Conservation (phyloP, 176 grass and related monocot species). For the Zoysia pacifica region DNA sequence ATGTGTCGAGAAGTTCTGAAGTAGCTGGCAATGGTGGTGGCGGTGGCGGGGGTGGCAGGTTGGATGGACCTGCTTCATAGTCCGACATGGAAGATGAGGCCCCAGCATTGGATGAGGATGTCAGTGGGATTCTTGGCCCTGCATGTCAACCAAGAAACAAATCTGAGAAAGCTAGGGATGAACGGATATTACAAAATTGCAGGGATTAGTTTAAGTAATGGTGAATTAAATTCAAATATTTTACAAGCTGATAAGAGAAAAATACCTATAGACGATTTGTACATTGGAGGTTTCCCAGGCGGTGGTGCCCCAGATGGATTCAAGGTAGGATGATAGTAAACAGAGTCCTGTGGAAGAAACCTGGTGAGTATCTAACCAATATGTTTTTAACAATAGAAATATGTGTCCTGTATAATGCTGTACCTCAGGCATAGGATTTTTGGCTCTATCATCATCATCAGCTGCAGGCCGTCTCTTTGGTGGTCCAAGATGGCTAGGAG, state of each 20-base stretch:
- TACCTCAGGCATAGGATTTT: conserved; percentile 84
- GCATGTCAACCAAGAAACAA: conserved; percentile 41
- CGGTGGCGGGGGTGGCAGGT: conserved; percentile 67
- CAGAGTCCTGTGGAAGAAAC: conserved; percentile 64
- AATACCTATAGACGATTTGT: conserved; percentile 84
- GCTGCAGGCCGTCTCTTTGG: conserved; percentile 68
- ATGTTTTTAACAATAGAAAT: conserved; percentile 26
- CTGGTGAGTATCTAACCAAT: conserved; percentile 38
- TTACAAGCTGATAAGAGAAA: conserved; percentile 2
- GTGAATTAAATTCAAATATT: background rate
- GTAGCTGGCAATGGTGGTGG: conserved; percentile 65
- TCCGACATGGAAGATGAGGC: conserved; percentile 67
- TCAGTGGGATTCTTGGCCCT: conserved; percentile 73
- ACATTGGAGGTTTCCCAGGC: conserved; percentile 92
- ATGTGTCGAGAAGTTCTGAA: conserved; percentile 57
- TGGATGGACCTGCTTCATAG: conserved; percentile 66
- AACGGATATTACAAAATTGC: background rate
- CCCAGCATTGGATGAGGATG: conserved; percentile 54
- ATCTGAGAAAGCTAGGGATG: conserved; percentile 18
- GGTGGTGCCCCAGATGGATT: conserved; percentile 91
- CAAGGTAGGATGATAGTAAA: conserved; percentile 86
- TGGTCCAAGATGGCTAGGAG: conserved; percentile 75
- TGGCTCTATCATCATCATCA: conserved; percentile 81
- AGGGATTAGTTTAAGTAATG: background rate
- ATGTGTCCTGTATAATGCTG: background rate